Evolutionary conservation across 768 basidiomycete genomes (phyloP), one percentile per base, ranked within the genome.

Genomic region (Amanita brunnescens): DNA sequence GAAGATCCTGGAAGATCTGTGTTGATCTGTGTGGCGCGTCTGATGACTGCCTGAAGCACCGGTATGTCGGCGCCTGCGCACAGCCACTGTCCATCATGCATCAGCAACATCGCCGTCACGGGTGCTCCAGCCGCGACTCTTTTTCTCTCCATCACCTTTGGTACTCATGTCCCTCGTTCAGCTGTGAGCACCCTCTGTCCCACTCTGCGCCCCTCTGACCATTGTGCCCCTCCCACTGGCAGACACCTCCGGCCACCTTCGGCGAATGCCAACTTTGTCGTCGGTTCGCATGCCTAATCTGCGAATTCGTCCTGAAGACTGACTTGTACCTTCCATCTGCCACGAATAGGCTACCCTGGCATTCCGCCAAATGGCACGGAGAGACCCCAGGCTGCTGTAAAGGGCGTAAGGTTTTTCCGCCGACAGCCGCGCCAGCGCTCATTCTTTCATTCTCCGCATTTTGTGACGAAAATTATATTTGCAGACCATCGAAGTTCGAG

Each of bases 191-290:
- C 40, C 6, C 30, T 38, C 39, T 37, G 29, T 13, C 33, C 24
- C 30, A 12, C 4, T 24, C 14, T 21, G 16, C 16, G 8, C 30
- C 16, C n/a, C 29, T 18, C 37, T 37, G 23, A 35, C 34, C 9
- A 14, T 33, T 7, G 10, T 12, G 6, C 26, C 26, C 38, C 5
- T 12, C 42, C 5, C 32, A 49, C n/a, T n/a, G n/a, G n/a, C n/a
- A n/a, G 89, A 63, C 87, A 82, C 37, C 75, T 92, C 56, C 85
- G 87, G 54, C 87, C 89, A 7, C 90, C 89, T 42, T 89, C 89
- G n/a, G n/a, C 38, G n/a, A 90, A 92, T 70, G 85, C 90, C 63
- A 90, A 91, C 59, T 91, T 89, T 62, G 86, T 92, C 5, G 81
- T 86, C 61, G 89, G 89, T 84, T 58, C 55, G 76, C 64, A 23